A percentile compares a stretch with the other conserved stretches of the same genome.
Evolutionary conservation across 2,329 filamentous ascomycete species (phyloP).

Genomic region (Cercospora beticola): DNA sequence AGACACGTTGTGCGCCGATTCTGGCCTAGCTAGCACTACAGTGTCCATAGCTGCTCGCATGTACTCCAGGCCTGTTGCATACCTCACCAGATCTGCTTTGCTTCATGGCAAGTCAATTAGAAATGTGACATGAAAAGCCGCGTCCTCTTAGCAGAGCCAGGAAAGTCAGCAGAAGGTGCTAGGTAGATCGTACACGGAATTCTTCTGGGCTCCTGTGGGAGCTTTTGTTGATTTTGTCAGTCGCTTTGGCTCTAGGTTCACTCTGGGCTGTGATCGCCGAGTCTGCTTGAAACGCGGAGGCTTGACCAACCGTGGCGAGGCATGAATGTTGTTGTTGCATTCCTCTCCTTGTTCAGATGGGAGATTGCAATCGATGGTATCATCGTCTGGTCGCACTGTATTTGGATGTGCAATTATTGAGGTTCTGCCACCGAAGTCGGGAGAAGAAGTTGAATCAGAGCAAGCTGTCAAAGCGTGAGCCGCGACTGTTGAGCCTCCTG

Average conservation of each 20-base stretch:
- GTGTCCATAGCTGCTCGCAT: background rate
- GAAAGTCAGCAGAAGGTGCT: background rate
- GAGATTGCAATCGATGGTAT: background rate
- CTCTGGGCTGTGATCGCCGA: background rate
- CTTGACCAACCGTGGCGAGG: background rate
- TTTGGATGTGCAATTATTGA: background rate
- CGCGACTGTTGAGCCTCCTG: background rate
- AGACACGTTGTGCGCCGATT: background rate
- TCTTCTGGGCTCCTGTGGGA: background rate
- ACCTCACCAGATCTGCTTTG: background rate
- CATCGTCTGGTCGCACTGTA: background rate
- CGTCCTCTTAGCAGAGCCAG: background rate
- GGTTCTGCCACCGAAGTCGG: background rate
- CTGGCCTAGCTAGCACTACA: background rate
- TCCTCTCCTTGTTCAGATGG: background rate
- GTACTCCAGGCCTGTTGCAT: background rate
- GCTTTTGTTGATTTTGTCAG: background rate
- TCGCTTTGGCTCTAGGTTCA: background rate
- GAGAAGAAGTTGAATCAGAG: background rate
- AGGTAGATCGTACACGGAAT: background rate
- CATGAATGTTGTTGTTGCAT: background rate
- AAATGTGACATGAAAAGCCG: background rate
- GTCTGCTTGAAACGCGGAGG: background rate
- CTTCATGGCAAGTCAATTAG: background rate
- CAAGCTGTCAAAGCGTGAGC: background rate